Evolutionary conservation across 768 basidiomycete genomes (phyloP), one percentile per base, ranked within the genome.

Genomic region (Podaxis rugospora): DNA sequence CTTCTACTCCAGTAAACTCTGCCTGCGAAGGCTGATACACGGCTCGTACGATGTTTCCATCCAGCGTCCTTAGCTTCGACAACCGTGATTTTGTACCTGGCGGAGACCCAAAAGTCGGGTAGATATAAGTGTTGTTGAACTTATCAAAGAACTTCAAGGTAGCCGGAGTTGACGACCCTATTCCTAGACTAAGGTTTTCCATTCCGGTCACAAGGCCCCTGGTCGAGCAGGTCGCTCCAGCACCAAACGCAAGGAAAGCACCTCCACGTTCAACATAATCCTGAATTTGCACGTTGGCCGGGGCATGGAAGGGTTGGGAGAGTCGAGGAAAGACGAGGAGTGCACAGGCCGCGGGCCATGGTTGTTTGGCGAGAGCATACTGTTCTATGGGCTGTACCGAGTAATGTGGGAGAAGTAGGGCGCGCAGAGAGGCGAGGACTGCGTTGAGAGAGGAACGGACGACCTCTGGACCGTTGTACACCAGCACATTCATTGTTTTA

Each of bases 391-490:
- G 57, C 37, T 66, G 65, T 44, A 66, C 65, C 3, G 57, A 42
- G 37, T 66, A 66, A 55, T 63, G 53, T 2, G 62, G 60, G 5
- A 63, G 54, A 18, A 54, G 57, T 0, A 66, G 42, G 3, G 65
- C 23, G 5, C 60, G 51, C 25, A 66, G 55, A 40, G 63, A 55
- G 58, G 53, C 35, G 35, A 64, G 60, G 40, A 58, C 59, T 47
- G 57, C 60, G 25, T 54, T 40, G 47, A 66, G 51, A n/a, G 65
- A 63, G 39, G 57, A 44, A 49, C 53, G 65, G 39, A 59, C 37
- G 47, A 64, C 63, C 50, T 66, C 65, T n/a, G 65, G 62, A 37
- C 65, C 65, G 39, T 55, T 44, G 61, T 66, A 66, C 52, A 66
- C 61, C 3, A 66, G 56, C 23, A 66, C 63, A 57, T 66, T 62